Evolutionary conservation across 116 monocot genomes (phyloP).

Genomic region (Dioscorea cayenensis): DNA sequence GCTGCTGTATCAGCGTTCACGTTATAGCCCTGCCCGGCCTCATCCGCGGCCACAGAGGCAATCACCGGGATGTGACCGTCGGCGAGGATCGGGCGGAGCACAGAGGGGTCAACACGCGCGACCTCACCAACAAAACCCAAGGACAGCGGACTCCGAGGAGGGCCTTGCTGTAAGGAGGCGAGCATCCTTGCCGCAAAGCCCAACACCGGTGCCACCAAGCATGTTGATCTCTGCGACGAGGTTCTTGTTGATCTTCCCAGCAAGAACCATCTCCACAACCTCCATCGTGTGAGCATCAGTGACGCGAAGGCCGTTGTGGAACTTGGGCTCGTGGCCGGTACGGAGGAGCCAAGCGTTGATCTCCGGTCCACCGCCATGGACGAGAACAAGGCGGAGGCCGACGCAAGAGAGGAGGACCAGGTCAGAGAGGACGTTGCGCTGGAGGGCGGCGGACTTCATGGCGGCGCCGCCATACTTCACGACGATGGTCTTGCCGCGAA

Average conservation of each 20-base stretch:
- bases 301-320: slow-evolving; percentile 84
- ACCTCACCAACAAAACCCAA: slow-evolving; percentile 94
- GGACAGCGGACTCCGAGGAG: slow-evolving; percentile 43
- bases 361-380: slow-evolving; percentile 93
- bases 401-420: slow-evolving; percentile 90
- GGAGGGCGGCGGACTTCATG: slow-evolving; percentile 64
- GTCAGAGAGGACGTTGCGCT: slow-evolving; percentile 67
- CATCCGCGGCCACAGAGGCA: slow-evolving; percentile 81
- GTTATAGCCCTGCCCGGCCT: slow-evolving; percentile 68
- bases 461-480: slow-evolving; percentile 98
- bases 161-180: slow-evolving; percentile 71
- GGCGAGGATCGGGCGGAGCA: slow-evolving; percentile 50
- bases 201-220: slow-evolving; percentile 76
- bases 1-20: slow-evolving; percentile 91
- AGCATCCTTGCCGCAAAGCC: slow-evolving; percentile 77
- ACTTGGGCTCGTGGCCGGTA: slow-evolving; percentile 58
- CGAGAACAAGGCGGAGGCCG: slow-evolving; percentile 73
- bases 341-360: slow-evolving; percentile 74
- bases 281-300: slow-evolving; percentile 92
- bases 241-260: slow-evolving; percentile 82
- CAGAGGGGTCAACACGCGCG: slow-evolving; percentile 55
- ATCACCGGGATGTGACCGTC: slow-evolving; percentile 76
- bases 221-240: slow-evolving; percentile 77
- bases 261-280: slow-evolving; percentile 96
- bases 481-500: slow-evolving; percentile 83